Evolutionary conservation across 192 early-diverging fungal genomes (phyloP).

Genomic region (Podila epicladia): DNA sequence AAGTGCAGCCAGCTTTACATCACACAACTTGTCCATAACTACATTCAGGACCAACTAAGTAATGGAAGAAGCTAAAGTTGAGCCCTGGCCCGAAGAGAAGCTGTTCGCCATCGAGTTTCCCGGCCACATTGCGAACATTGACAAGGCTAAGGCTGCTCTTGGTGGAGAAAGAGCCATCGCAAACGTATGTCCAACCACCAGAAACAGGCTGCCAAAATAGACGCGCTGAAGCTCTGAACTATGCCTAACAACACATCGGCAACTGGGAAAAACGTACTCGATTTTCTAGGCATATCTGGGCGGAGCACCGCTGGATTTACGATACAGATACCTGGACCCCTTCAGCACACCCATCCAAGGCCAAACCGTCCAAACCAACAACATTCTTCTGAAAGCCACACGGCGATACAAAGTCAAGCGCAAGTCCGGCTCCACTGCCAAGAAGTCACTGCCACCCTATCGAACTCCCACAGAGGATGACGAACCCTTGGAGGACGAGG

Average conservation of each 20-base stretch:
- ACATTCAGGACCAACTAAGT: neutral
- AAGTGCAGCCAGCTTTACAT: neutral
- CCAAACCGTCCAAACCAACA: slow-evolving; percentile 18
- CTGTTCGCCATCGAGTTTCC: slow-evolving; percentile 45
- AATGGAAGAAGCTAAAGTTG: neutral
- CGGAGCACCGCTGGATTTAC: slow-evolving; percentile 30
- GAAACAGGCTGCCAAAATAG: too few species aligned
- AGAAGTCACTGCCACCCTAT: slow-evolving; percentile 13
- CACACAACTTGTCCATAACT: neutral
- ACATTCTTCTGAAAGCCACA: slow-evolving; percentile 36
- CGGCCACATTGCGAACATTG: slow-evolving; percentile 26
- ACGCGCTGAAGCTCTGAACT: neutral
- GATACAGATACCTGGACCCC: slow-evolving; percentile 30
- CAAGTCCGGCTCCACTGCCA: slow-evolving; percentile 10
- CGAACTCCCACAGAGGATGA: slow-evolving; percentile 40
- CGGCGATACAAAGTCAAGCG: slow-evolving; percentile 45
- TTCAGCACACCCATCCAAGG: slow-evolving; percentile 44
- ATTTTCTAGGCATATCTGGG: slow-evolving; percentile 31
- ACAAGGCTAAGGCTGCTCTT: slow-evolving; percentile 25
- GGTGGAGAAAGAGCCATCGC: slow-evolving; percentile 37
- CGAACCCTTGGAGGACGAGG: slow-evolving; percentile 25
- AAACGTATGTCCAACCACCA: slow-evolving; percentile 14
- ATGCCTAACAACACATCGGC: neutral
- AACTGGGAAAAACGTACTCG: too few species aligned
- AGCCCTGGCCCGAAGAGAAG: slow-evolving; percentile 20